Base-by-base conservation (phyloP, 106 monocot species). In the Dioscorea zingiberensis region DNA sequence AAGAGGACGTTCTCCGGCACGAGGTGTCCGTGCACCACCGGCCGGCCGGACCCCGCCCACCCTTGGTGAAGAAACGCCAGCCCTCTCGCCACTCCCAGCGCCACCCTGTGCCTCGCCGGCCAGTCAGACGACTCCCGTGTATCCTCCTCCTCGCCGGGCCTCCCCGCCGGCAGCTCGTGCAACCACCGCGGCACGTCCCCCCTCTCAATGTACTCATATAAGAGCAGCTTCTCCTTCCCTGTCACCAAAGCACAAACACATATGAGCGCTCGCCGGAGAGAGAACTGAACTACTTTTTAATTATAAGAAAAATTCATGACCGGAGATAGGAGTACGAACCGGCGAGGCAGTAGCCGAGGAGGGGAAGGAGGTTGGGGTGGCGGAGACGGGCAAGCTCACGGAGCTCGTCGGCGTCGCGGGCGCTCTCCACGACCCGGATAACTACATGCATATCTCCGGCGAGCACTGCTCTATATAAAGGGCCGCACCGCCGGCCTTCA, bases 61-160 rank as follows among this genome's bases (percentile, higher is more conserved):
- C 88, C 90, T 49, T 95, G 91, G 78, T 94, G 94, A 53, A 95
- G 91, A 77, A 95, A 95, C 0, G 95, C 91, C 8, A 95, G 77
- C 2, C 85, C 95, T 1, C 95, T 76, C 2, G 95, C 95, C 18
- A 88, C 54, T 0, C 91, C 95, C 7, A 95, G 76, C 2, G 75
- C 80, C 60, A 95, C 88, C 17, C 76, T 73, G 78, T 95, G 83
- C 13, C 95, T 79, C 13, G 81, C 76, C 12, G 85, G 77, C 95
- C 95, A 91, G 23, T 81, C 73, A 25, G 56, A n/a, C 46, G 21
- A 18, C 11, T 8, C 16, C 28, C 21, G 5, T n/a, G 62, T 28
- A 25, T 23, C 18, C 18, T 51, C 23, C 21, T 51, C 61, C 22
- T 18, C 9, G 22, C 27, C 17, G 7, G 78, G 68, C 13, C 60